Percentiles rank a stretch among this genome's conserved stretches.
Conservation (phyloP, 2,329 filamentous ascomycete genomes). For the Sporothrix pallida region DNA sequence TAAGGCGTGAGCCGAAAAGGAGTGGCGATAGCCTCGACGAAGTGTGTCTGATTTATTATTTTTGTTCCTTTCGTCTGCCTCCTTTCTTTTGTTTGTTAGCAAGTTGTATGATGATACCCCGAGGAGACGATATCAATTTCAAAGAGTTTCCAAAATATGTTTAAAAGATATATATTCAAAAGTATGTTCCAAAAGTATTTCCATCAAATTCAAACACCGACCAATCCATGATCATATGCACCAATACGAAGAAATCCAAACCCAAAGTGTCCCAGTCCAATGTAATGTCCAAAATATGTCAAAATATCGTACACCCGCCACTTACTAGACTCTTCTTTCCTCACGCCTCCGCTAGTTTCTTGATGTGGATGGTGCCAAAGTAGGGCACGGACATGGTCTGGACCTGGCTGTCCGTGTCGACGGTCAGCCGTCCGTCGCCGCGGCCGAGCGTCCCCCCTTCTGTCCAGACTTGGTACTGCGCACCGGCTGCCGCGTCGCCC, state of each 20-base stretch:
- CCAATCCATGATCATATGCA: no score
- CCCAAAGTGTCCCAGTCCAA: no score
- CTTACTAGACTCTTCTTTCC: no score
- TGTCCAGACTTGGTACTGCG: constrained; percentile 24
- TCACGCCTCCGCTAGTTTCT: neutral
- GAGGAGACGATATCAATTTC: constrained; percentile 5
- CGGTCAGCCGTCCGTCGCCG: constrained; percentile 25
- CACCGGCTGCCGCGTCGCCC: constrained; percentile 37
- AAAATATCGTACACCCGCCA: no score
- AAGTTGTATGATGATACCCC: constrained; percentile 32
- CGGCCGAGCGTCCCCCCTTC: constrained; percentile 22
- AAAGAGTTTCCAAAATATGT: neutral
- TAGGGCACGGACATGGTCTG: constrained; percentile 37
- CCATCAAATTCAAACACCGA: no score
- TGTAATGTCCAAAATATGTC: no score
- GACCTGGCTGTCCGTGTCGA: constrained; percentile 10
- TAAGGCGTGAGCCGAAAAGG: constrained; percentile 6
- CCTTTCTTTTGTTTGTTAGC: neutral
- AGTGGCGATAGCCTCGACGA: neutral
- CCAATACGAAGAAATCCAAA: no score
- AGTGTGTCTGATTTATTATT: neutral
- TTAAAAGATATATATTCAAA: neutral
- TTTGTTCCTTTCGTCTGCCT: neutral
- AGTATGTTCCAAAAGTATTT: no score
- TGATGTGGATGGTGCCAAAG: constrained; percentile 38